phyloP scores from a whole-genome alignment of 2,329 filamentous ascomycete species.

The Fusarium sterilihyphosum region DNA sequence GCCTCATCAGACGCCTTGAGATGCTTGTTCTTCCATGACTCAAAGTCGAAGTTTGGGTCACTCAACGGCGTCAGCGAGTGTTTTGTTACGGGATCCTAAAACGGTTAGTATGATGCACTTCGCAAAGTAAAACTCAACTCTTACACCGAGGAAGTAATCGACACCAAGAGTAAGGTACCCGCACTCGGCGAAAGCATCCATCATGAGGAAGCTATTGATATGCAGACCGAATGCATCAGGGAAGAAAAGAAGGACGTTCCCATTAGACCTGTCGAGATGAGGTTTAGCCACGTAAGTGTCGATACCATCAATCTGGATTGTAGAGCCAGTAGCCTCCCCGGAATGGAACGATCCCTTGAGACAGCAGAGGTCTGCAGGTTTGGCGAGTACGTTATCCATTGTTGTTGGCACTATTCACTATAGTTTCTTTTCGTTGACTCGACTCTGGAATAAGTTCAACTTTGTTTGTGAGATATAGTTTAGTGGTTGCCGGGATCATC shows the following conservation, averaged over 20 bases:
- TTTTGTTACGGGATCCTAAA: neutral
- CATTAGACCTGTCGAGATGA: neutral
- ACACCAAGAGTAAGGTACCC: neutral
- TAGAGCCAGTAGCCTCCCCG: neutral
- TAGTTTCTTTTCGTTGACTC: fast-evolving
- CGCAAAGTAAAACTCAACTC: fast-evolving
- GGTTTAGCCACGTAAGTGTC: neutral
- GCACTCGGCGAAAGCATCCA: neutral
- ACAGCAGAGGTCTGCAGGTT: neutral
- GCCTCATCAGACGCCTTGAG: neutral
- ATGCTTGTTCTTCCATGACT: neutral
- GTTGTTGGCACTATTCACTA: neutral
- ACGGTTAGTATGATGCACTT: fast-evolving
- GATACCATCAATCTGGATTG: neutral
- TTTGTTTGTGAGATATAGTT: neutral
- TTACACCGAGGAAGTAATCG: neutral
- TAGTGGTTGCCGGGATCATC: neutral
- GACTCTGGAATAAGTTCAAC: too few species aligned
- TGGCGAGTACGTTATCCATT: neutral
- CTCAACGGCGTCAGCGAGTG: neutral
- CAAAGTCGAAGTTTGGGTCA: neutral
- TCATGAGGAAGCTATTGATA: neutral
- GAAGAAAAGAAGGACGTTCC: neutral
- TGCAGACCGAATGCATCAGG: neutral
- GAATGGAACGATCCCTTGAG: neutral